Base-by-base conservation (phyloP, 805 yeast genomes). In the Zygosaccharomyces gambellarensis region DNA sequence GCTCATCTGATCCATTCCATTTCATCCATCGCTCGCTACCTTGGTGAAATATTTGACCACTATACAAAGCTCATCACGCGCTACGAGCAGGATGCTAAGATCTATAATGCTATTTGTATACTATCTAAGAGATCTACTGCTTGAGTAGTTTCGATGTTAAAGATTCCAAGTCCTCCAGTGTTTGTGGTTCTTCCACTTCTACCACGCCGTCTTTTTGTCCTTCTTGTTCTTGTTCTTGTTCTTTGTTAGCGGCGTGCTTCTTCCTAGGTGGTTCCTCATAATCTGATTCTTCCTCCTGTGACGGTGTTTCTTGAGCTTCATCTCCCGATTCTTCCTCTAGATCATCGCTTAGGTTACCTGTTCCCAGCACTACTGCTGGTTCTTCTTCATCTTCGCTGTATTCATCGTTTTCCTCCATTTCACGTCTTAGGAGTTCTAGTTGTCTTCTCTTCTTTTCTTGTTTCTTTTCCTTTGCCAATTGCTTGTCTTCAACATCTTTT, bases 121-220 rank as follows among this genome's bases (percentile, higher is more conserved):
- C 12, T 9, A 14, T 14, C 9, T 34, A 9, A 34, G 10, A 14
- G 11, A 3, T 17, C 38, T 48, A 57, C 38, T 50, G 51, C 45
- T 57, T 56, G 22, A 75, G 59, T 44, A 77, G 66, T 59, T 68
- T 73, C 22, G 77, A 77, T 2, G 96, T 83, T 71, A 88, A 78
- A 44, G 95, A 90, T 74, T 94, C 99, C 68, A 94, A 77, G 63
- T 94, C 99, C 67, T 89, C 97, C 65, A 94, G 74, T 14, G 96
- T 86, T 61, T 88, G 86, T 12, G 97, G 97, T 60, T 83, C 87
- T 58, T 87, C 95, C 41, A 87, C 74, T 70, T 90, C 96, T 52
- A 87, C 72, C 42, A 85, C 71, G 38, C 63, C 67, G 19, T 64
- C 63, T 14, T 42, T 34, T 25, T 42, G 45, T 17, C 10, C 11